Evolutionary conservation across 1,284 basidiomycete species (phyloP).

Genomic region (Bjerkandera adusta): DNA sequence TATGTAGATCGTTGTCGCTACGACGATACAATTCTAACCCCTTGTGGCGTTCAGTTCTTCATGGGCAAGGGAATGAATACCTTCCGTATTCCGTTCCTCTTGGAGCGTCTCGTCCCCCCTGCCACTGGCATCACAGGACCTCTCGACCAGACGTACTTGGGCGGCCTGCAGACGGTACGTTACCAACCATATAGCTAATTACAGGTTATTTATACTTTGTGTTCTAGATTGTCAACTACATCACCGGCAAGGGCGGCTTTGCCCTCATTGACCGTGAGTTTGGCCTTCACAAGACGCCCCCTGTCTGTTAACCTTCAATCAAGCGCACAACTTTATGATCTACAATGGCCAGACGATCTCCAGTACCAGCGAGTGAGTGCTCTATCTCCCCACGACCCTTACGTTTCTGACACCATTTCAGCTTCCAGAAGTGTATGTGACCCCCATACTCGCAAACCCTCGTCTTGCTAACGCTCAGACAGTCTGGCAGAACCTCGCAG

Average conservation of each 20-base stretch:
- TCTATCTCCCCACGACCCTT: constrained; percentile 2
- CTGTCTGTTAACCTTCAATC: background rate
- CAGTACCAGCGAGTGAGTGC: constrained; percentile 44
- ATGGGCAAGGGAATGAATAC: constrained; percentile 56
- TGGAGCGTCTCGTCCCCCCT: constrained; percentile 55
- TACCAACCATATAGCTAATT: background rate
- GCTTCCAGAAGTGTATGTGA: constrained; percentile 52
- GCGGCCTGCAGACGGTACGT: constrained; percentile 43
- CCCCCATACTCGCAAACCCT: no score
- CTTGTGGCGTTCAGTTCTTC: constrained; percentile 48
- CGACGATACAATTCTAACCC: constrained; percentile 9
- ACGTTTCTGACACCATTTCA: constrained; percentile 37
- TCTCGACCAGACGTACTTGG: constrained; percentile 52
- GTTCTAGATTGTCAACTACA: constrained; percentile 53
- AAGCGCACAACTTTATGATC: constrained; percentile 60
- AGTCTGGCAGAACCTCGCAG: constrained; percentile 59
- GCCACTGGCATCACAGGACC: constrained; percentile 50
- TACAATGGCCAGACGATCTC: constrained; percentile 52
- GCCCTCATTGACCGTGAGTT: constrained; percentile 54
- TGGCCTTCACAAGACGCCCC: background rate
- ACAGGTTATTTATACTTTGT: background rate
- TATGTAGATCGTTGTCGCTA: constrained; percentile 19
- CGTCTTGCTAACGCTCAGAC: no score
- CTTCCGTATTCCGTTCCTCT: constrained; percentile 60
- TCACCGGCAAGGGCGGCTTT: constrained; percentile 57